A percentile compares a stretch with the other conserved stretches of the same genome.
phyloP scores from a whole-genome alignment of 2,329 filamentous ascomycete species.

The Lachnellula suecica region DNA sequence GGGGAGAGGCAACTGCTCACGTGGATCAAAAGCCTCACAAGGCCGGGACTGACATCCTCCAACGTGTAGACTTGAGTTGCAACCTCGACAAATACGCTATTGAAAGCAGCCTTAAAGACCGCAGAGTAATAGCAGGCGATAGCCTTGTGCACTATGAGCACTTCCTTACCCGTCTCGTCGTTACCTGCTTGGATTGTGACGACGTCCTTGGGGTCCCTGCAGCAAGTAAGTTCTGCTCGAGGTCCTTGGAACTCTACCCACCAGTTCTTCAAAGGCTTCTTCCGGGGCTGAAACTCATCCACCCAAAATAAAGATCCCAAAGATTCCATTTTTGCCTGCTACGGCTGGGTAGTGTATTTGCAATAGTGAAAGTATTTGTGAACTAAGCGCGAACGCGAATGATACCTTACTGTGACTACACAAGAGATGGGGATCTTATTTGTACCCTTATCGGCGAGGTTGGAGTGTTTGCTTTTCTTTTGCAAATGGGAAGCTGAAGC shows the following conservation, averaged over 20 bases:
- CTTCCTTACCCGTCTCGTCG: neutral
- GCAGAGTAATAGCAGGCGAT: constrained; percentile 2
- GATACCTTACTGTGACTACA: too few relatives aligned
- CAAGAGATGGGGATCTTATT: too few relatives aligned
- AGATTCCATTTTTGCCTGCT: too few relatives aligned
- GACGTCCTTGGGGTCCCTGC: neutral
- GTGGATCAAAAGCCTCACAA: neutral
- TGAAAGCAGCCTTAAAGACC: constrained; percentile 3
- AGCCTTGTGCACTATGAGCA: neutral
- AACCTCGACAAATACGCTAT: constrained; percentile 3
- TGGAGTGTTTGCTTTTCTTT: too few relatives aligned
- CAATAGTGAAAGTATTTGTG: too few relatives aligned
- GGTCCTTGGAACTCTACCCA: neutral
- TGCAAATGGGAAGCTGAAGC: too few relatives aligned
- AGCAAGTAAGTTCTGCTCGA: neutral
- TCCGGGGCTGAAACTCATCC: too few relatives aligned
- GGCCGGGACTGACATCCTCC: neutral
- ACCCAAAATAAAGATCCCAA: too few relatives aligned
- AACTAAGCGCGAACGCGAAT: too few relatives aligned
- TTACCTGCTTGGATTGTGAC: neutral
- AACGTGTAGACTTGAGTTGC: constrained; percentile 4
- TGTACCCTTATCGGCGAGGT: too few relatives aligned
- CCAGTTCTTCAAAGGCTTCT: too few relatives aligned
- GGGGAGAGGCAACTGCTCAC: neutral
- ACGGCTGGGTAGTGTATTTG: too few relatives aligned